Evolutionary conservation across 306 rosid genomes (phyloP).

Genomic region (Begonia fuchsioides): DNA sequence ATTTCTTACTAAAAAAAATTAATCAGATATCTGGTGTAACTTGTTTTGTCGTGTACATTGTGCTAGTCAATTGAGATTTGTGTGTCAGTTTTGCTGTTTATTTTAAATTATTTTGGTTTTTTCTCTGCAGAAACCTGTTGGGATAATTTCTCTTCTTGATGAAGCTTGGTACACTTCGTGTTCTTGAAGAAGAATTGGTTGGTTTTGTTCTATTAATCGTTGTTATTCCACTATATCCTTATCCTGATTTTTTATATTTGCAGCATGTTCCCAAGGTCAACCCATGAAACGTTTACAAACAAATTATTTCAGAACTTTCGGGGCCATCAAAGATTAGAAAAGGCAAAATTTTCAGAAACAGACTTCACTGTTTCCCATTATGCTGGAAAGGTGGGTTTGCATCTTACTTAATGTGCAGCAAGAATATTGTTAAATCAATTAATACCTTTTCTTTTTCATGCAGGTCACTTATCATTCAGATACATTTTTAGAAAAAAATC

Average conservation of each 20-base stretch:
- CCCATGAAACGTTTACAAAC: conserved; percentile 78
- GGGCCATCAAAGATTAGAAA: conserved; percentile 64
- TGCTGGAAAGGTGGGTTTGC: conserved; percentile 84
- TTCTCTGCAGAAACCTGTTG: conserved; percentile 87
- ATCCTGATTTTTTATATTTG: conserved; percentile 33
- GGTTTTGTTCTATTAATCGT: conserved; percentile 14
- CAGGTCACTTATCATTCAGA: conserved; percentile 94
- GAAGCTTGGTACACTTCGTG: conserved; percentile 83
- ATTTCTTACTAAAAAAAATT: too few relatives aligned
- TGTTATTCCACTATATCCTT: conserved; percentile 16
- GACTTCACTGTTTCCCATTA: conserved; percentile 85
- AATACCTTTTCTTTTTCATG: neutral
- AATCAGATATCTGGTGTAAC: too few relatives aligned
- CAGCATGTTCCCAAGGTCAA: conserved; percentile 97
- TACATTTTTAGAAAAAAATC: conserved; percentile 78
- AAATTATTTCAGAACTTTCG: conserved; percentile 78
- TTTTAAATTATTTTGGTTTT: conserved; percentile 2
- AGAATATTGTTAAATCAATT: too few relatives aligned
- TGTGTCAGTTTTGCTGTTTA: too few relatives aligned
- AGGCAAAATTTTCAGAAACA: conserved; percentile 80
- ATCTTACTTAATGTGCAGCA: neutral
- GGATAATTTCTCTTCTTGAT: conserved; percentile 79
- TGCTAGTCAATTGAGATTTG: too few relatives aligned
- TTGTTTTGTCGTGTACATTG: too few relatives aligned
- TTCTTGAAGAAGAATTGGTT: conserved; percentile 40